Conservation (phyloP, 331 rosid species). For the Phaseolus coccineus region DNA sequence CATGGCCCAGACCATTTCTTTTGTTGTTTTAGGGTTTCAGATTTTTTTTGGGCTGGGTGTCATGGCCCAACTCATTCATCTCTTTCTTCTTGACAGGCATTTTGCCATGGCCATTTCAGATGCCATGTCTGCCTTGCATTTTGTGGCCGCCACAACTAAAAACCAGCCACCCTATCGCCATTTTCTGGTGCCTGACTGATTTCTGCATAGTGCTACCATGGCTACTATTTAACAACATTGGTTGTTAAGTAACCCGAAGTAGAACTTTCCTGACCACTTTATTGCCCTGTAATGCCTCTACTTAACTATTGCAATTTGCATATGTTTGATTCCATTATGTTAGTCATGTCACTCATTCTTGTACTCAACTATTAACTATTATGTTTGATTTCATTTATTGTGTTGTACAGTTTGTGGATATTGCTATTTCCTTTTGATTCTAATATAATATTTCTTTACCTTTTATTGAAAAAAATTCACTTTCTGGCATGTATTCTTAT, state of each 20-base stretch:
- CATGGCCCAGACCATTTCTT: no score
- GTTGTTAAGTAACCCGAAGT: neutral
- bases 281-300: neutral
- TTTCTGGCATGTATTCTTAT: neutral
- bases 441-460: neutral
- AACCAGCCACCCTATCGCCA: neutral
- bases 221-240: no score
- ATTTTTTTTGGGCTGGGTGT: neutral
- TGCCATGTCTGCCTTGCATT: neutral
- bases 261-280: neutral
- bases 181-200: neutral
- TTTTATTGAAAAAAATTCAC: neutral
- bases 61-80: neutral
- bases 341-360: no score
- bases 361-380: no score
- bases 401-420: slow-evolving; percentile 11
- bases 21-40: no score
- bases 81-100: neutral
- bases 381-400: neutral
- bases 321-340: neutral
- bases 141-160: no score
- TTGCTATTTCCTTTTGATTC: slow-evolving; percentile 10
- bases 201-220: neutral
- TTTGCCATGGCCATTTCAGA: neutral
- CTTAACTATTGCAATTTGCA: slow-evolving; percentile 2